Evolutionary conservation across 2,329 filamentous ascomycete species (phyloP).

Genomic region (Fusarium sp.): DNA sequence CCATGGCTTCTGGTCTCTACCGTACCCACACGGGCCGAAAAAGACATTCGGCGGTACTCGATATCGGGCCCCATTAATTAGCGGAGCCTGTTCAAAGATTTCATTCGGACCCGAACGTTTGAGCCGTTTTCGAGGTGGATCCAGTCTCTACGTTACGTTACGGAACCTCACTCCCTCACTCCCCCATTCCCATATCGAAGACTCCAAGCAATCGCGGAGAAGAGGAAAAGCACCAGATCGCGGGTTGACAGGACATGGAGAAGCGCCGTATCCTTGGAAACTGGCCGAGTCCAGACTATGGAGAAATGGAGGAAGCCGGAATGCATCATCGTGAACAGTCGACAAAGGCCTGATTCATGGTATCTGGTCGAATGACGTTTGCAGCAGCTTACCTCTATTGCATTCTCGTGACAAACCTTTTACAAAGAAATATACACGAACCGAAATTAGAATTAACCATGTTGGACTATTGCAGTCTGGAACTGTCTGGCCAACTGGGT

Average conservation of each 20-base stretch:
- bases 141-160: conserved; percentile 9
- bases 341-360: conserved; percentile 21
- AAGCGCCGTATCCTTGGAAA: conserved; percentile 16
- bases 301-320: conserved; percentile 20
- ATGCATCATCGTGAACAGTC: conserved; percentile 5
- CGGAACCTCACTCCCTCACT: conserved; percentile 5
- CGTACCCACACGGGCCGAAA: conserved; percentile 35
- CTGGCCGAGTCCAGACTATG: conserved; percentile 13
- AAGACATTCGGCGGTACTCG: conserved; percentile 31
- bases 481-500: background rate
- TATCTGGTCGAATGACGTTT: conserved; percentile 12
- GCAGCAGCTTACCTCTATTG: background rate
- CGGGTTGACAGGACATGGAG: conserved; percentile 22
- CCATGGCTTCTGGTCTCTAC: background rate
- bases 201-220: conserved; percentile 22
- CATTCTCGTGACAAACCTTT: conserved; percentile 6
- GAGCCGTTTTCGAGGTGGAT: conserved; percentile 4
- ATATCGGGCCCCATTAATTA: conserved; percentile 11
- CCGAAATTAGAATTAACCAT: conserved; percentile 25
- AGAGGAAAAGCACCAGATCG: conserved; percentile 11
- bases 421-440: background rate
- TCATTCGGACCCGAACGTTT: conserved; percentile 26
- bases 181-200: background rate
- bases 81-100: conserved; percentile 4
- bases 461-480: background rate